Evolutionary conservation across 257 asterid species (phyloP).

Genomic region (Misopates orontium): DNA sequence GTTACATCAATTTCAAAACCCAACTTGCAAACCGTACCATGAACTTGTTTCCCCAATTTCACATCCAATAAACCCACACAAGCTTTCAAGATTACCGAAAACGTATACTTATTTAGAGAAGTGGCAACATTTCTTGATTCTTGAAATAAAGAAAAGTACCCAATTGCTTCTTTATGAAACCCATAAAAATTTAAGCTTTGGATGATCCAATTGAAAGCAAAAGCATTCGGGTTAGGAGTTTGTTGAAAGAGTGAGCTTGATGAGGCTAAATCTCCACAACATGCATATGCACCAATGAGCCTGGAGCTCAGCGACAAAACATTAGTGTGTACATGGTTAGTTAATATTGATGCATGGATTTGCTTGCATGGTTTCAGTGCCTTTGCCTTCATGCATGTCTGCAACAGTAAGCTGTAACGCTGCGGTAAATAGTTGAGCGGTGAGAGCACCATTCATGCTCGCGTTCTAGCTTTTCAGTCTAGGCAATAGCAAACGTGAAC

Average conservation of each 20-base stretch:
- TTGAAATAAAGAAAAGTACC: constrained; percentile 42
- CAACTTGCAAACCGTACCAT: constrained; percentile 39
- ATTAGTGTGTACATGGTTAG: constrained; percentile 35
- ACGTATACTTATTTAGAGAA: constrained; percentile 45
- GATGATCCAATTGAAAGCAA: constrained; percentile 69
- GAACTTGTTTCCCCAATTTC: constrained; percentile 54
- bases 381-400: constrained; percentile 49
- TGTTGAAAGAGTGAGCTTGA: constrained; percentile 42
- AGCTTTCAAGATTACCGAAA: constrained; percentile 47
- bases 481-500: too few species aligned
- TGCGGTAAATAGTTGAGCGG: constrained; percentile 26
- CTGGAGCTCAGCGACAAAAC: constrained; percentile 46
- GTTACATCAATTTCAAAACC: constrained; percentile 41
- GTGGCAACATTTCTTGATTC: constrained; percentile 32
- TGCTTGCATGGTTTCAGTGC: constrained; percentile 53
- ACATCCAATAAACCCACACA: constrained; percentile 50
- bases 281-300: constrained; percentile 62
- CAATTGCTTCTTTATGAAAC: constrained; percentile 45
- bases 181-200: constrained; percentile 41
- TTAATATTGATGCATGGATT: constrained; percentile 53
- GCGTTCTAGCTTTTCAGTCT: too few species aligned
- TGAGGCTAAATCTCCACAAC: constrained; percentile 53
- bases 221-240: constrained; percentile 46
- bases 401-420: constrained; percentile 39
- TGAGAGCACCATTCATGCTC: constrained; percentile 4